Evolutionary conservation across 306 rosid genomes (phyloP), one percentile per base, ranked within the genome.

Genomic region (Acacia melanoxylon): DNA sequence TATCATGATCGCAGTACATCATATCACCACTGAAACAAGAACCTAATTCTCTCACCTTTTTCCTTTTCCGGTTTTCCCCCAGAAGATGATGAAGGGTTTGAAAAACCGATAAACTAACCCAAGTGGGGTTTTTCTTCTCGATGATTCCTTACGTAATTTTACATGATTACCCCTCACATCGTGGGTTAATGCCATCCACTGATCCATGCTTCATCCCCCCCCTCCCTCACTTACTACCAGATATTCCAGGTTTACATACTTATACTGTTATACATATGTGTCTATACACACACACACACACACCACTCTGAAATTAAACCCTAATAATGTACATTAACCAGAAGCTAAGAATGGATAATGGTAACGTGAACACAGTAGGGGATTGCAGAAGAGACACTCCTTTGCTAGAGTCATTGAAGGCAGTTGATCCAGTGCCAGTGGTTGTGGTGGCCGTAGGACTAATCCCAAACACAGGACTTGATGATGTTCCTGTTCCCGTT

Each of bases 391-490:
- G 77, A 73, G 85, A 68, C 66, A 68, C 66, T 40, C 48, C 85
- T n/a, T 46, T 91, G 11, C 83, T 75, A 5, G 54, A 52, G 70
- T 61, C 85, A 13, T 45, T 41, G 61, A 72, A 10, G 24, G 78
- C 48, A 77, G 19, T 40, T 77, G 27, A 19, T 1, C 68, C 62
- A 66, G 87, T 78, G 24, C 86, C 82, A 72, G 85, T 79, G 5
- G 86, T 87, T 41, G 90, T 66, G 68, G 90, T 66, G 74, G 87
- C 52, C 2, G 91, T 33, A 42, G 98, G 98, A 87, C 97, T 86
- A 14, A 92, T 78, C 59, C 96, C 93, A 44, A 87, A 83, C 63
- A 70, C 72, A 41, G 93, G 76, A 59, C 58, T 80, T 11, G 86
- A 56, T 4, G 83, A 56, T 3, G 83, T 77, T 0, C 87, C 85